A percentile compares a stretch with the other conserved stretches of the same genome.
These are phyloP conservation scores for Erythrobasidium yunnanense DNA, from an alignment of 768 basidiomycete species.

Conservation along the genomic window DNA sequence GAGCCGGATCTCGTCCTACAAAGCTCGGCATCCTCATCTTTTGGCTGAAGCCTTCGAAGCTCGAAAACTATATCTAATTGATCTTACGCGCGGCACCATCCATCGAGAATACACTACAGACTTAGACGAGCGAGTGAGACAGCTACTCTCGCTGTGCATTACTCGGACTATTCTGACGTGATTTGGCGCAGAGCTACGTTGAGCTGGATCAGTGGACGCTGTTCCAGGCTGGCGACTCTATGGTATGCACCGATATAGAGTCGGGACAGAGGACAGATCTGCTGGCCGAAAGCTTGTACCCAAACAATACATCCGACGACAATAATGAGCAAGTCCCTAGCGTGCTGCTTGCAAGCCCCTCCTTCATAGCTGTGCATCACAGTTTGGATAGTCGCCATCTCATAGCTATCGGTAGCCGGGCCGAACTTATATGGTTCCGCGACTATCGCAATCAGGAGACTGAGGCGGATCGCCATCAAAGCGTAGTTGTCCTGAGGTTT, in stretches of 20 bases:
- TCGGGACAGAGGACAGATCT: background rate
- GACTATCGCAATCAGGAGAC: background rate
- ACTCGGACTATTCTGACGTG: too few species aligned
- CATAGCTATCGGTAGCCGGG: background rate
- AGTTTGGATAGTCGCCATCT: slow-evolving; percentile 14
- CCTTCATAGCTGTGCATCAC: slow-evolving; percentile 8
- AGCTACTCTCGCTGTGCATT: too few species aligned
- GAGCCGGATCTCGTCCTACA: background rate
- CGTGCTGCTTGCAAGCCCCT: background rate
- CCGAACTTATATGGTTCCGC: slow-evolving; percentile 11
- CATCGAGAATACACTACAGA: background rate
- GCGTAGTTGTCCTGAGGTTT: background rate
- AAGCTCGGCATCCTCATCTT: slow-evolving; percentile 5
- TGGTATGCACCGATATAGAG: background rate
- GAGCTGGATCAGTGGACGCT: slow-evolving; percentile 21
- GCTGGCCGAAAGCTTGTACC: background rate
- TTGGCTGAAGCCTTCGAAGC: background rate
- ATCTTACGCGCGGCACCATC: background rate
- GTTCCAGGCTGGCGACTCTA: background rate
- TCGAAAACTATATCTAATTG: background rate
- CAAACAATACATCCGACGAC: background rate
- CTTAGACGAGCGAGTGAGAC: background rate
- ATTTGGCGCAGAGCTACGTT: slow-evolving; percentile 15
- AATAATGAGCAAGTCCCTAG: background rate
- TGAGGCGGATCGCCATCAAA: background rate